Base-by-base conservation (phyloP, 257 asterid genomes). In the Oldenlandia corymbosa region DNA sequence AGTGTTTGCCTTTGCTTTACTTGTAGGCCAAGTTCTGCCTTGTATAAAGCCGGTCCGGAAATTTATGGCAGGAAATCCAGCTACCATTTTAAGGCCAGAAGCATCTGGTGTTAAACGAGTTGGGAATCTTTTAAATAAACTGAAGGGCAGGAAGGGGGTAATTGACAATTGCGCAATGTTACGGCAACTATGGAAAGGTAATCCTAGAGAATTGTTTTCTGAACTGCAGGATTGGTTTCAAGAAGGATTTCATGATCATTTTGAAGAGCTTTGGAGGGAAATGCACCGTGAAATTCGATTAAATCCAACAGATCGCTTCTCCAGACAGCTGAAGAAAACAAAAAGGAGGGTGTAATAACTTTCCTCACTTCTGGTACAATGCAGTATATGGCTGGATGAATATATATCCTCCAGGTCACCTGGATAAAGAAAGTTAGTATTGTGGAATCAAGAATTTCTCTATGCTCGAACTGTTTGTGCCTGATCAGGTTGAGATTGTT, bases 141-240 rank as follows among this genome's bases (percentile, higher is more conserved):
- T 92, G 54, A 80, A 72, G 47, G 60, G 50, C 11, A 78, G 67
- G 70, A 76, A 71, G 57, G 64, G 80, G 65, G 64, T 76, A 20
- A 78, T 86, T 34, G 94, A 86, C 68, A 79, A 79, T 46, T 66
- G 74, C 86, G 62, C 28, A 18, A 56, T 31, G 62, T n/a, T 56
- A 32, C 18, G 46, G 34, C 46, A 57, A 32, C 46, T 57, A 20
- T 57, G 96, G 98, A 52, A 76, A 41, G 85, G 79, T 30, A 63
- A 84, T 54, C 77, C 80, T 1, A 64, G 47, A 14, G 86, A 70
- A 72, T 54, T 91, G 66, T 83, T 65, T 69, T 7, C 42, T 31
- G 97, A 91, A 67, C 74, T 88, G 58, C 70, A 20, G 65, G 84
- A 84, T 55, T 91, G 96, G 96, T 91, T 85, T 76, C 96, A 70